These are phyloP conservation scores for Adenanthera pavonina DNA, from an alignment of 306 rosid species.

Conservation along the genomic window DNA sequence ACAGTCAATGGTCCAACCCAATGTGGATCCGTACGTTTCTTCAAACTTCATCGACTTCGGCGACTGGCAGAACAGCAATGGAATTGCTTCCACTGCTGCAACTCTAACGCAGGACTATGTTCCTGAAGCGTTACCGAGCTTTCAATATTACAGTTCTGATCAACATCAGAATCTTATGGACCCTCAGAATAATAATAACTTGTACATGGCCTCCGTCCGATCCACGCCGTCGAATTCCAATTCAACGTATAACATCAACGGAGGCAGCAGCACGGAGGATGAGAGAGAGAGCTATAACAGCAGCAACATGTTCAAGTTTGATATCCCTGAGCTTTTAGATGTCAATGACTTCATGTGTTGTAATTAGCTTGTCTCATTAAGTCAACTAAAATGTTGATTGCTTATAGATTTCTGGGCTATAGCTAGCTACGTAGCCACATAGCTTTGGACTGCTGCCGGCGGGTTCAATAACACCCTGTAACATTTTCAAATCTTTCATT, in stretches of 20 bases:
- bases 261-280: constrained; percentile 67
- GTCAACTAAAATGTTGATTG: constrained; percentile 37
- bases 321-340: constrained; percentile 62
- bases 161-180: constrained; percentile 37
- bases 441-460: constrained; percentile 19
- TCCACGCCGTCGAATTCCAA: constrained; percentile 79
- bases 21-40: constrained; percentile 45
- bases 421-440: not conserved
- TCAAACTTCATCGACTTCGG: constrained; percentile 44
- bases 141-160: constrained; percentile 36
- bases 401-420: constrained; percentile 29
- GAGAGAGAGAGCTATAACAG: constrained; percentile 88
- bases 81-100: constrained; percentile 14
- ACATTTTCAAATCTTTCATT: constrained; percentile 46
- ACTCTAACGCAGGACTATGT: constrained; percentile 38
- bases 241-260: constrained; percentile 52
- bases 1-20: constrained; percentile 21
- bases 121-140: constrained; percentile 47
- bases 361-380: not conserved
- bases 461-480: constrained; percentile 45
- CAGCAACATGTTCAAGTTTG: constrained; percentile 66
- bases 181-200: constrained; percentile 46
- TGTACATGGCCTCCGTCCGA: constrained; percentile 62
- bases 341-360: constrained; percentile 55
- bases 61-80: constrained; percentile 48